Base-by-base conservation (phyloP, 169 alveolate species). In the Plasmodium billcollinsi region DNA sequence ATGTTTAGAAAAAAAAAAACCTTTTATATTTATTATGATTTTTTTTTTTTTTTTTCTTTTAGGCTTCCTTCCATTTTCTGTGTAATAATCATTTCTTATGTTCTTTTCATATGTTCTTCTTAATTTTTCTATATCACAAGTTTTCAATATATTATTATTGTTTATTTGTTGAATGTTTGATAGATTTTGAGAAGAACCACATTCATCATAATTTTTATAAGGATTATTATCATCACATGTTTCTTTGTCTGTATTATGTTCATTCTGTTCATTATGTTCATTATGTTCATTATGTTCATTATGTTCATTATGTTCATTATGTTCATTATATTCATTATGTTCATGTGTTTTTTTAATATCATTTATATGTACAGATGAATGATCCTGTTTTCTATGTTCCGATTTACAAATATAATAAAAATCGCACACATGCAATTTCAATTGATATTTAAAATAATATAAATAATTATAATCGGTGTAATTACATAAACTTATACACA, bases 401-500 rank as follows among this genome's bases (percentile, higher is more conserved):
- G 65, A 70, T n/a, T 54, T 50, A 11, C 73, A 72, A 1, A 80
- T 21, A 49, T 67, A 80, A 62, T 59, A 56, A 61, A 67, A 80
- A 59, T 80, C 83, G 26, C 66, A 52, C 2, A 80, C 90, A 2
- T 69, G 15, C 4, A 80, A 47, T 47, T 71, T 69, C n/a, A 80
- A 15, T 58, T 67, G 72, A 66, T 66, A 80, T 24, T 74, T 69
- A 29, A 52, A 86, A 62, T 56, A 86, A 65, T 86, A 50, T 21
- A 86, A 74, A 45, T 73, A 86, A 39, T 45, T 56, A 47, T 74
- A 86, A 45, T 86, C 92, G 1, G 88, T 49, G 18, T 86, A 86
- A 47, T 74, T 86, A 7, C 95, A 92, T n/a, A 95, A 78, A 43
- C 96, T 93, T 29, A 96, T 93, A 21, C 97, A 95, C 24, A 93